Base-by-base conservation (phyloP, 805 yeast genomes). In the Sugiyamaella floridensis region DNA sequence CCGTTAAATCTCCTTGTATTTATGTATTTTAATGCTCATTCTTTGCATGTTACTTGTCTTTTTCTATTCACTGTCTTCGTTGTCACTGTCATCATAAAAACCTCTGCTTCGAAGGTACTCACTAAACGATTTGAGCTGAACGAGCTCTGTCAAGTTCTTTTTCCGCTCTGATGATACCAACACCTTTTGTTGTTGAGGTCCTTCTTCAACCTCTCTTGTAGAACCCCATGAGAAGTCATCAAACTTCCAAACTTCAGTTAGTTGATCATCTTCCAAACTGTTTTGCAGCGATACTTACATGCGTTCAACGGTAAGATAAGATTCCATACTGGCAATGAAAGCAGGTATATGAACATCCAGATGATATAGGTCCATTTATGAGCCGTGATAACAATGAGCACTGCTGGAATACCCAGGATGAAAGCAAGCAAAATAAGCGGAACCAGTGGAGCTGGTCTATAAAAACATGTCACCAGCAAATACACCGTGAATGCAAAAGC, bases 141-240 rank as follows among this genome's bases (percentile, higher is more conserved):
- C 47, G 40, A 47, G 43, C 26, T 32, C n/a, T 14, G 37, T 8
- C n/a, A 32, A 10, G n/a, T 32, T 11, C 4, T 11, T 18, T 14
- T 10, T 43, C 29, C 14, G 42, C 14, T 32, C n/a, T 45, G 37
- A 26, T n/a, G 47, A 19, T 19, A 22, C 26, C 3, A 6, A 22
- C 3, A 6, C 26, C 26, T 22, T 22, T 22, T 22, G 26, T 6
- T 22, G 26, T 6, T 22, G 26, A 22, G 37, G 48, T 5, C 22
- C 41, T 6, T 28, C 77, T 19, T 79, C 74, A n/a, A 89, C 81
- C n/a, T 83, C 77, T 74, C 96, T 78, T 1, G 97, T 90, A 55
- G 88, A 95, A 65, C 97, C 97, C 97, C 97, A 90, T 66, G 89
- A 82, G 70, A 90, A 90, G 67, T 90, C 96, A 69, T 90, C 97